Conservation (phyloP, 2,329 filamentous ascomycete genomes). For the Grosmannia clavigera region DNA sequence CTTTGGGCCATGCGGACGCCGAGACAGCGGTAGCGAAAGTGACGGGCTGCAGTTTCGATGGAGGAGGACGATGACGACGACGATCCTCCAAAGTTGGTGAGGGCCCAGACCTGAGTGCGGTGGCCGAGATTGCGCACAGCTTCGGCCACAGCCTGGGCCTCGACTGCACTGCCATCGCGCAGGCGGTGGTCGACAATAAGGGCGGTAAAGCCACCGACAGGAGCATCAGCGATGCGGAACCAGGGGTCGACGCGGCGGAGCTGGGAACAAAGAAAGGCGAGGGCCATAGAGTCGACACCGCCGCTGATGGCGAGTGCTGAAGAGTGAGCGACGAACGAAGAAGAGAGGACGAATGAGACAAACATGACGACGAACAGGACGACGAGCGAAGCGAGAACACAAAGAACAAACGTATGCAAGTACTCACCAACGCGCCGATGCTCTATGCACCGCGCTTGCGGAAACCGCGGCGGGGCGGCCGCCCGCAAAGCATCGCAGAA, state of each 20-base stretch:
- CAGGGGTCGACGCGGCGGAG: conserved; percentile 22
- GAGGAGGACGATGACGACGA: conserved; percentile 46
- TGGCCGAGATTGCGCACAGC: conserved; percentile 25
- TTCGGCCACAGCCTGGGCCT: conserved; percentile 35
- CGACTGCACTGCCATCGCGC: conserved; percentile 36
- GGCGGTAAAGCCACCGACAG: conserved; percentile 26
- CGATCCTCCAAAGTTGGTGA: conserved; percentile 18
- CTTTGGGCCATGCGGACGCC: conserved; percentile 44
- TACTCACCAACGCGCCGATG: conserved; percentile 31
- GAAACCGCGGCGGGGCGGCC: conserved; percentile 37
- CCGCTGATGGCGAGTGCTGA: conserved; percentile 74
- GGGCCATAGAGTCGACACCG: conserved; percentile 94
- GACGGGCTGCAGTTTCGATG: conserved; percentile 67
- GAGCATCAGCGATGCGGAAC: conserved; percentile 32
- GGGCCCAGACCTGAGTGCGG: conserved; percentile 12
- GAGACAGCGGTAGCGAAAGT: conserved; percentile 58
- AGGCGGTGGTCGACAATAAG: conserved; percentile 47
- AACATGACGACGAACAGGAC: no score
- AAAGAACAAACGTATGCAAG: background rate
- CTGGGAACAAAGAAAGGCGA: conserved; percentile 59
- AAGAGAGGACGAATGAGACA: background rate
- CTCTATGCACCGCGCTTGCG: conserved; percentile 21
- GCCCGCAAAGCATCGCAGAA: conserved; percentile 38
- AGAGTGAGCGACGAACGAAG: background rate
- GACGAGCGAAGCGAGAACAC: background rate